Base-by-base conservation (phyloP, 1,284 basidiomycete species). In the Cerioporus squamosus region DNA sequence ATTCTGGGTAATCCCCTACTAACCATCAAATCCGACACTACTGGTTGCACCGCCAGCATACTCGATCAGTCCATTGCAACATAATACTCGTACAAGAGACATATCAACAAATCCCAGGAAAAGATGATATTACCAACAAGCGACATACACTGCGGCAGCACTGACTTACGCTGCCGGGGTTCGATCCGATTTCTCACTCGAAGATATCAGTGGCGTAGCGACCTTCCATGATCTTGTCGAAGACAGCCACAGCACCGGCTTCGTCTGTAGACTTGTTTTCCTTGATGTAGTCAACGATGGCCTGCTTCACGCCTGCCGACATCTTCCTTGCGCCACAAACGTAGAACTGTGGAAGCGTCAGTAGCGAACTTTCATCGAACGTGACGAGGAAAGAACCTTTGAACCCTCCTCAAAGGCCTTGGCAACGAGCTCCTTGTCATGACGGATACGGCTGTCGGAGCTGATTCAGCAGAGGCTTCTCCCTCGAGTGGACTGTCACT, bases 161-260 rank as follows among this genome's bases (percentile, higher is more conserved):
- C n/a, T n/a, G 2, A 29, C 29, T 29, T 29, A 10, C 29, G 33
- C 33, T 15, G 33, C 15, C 33, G 33, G 12, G 8, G 33, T 36
- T 12, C 33, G 14, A 36, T 15, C 5, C 14, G 14, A 29, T 4
- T 29, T 29, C 5, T 36, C 33, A 75, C 51, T 77, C 75, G 60
- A 79, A 80, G 24, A 80, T 72, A 60, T 79, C 78, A 3, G 75
- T 77, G 2, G 76, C 77, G 63, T 76, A 79, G 24, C 78, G 68
- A 7, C 70, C 73, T 44, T 70, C 62, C 36, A 77, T 66, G 45
- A 64, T 62, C 47, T 72, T 43, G 26, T 52, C 70, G 53, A 75
- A 75, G 26, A 61, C 61, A 10, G 50, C 64, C 1, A 47, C 53
- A 23, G 71, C 70, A 9, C 61, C 57, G 7, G 53, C 63, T 20